Percentiles rank a stretch among this genome's conserved stretches.
These are phyloP conservation scores for Neostapfia colusana DNA, from an alignment of 176 grass and related monocot genomes.

Conservation along the genomic window DNA sequence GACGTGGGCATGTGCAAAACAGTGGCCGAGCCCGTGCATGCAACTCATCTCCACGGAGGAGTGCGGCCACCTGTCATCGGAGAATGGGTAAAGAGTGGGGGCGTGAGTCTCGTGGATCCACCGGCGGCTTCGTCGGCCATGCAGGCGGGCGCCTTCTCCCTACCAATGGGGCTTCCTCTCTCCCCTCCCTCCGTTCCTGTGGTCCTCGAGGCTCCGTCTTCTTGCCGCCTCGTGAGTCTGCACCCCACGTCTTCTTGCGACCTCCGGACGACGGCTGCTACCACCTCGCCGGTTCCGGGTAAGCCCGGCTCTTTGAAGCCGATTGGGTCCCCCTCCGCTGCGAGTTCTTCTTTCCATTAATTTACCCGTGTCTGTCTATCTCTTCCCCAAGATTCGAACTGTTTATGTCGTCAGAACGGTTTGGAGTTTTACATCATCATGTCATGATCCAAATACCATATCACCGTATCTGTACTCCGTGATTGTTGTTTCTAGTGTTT, in stretches of 20 bases:
- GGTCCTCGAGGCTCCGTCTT: not conserved
- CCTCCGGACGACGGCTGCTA: not conserved
- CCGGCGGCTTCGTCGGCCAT: not conserved
- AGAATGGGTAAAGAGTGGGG: not conserved
- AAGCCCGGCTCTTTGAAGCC: not conserved
- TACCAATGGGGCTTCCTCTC: not conserved
- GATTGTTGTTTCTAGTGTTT: not conserved
- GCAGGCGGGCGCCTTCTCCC: not conserved
- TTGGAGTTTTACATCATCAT: too few species aligned
- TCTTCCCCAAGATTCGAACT: not conserved
- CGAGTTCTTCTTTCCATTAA: not conserved
- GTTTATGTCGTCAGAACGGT: not conserved
- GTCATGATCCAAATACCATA: too few species aligned
- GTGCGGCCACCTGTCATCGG: not conserved
- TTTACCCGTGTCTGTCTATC: not conserved
- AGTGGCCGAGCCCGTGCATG: too few species aligned
- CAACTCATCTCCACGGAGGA: too few species aligned
- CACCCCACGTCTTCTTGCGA: not conserved
- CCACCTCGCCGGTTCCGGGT: not conserved
- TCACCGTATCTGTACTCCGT: too few species aligned
- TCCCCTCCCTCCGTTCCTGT: not conserved
- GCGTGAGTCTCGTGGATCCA: slow-evolving; percentile 14
- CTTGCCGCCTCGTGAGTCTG: not conserved
- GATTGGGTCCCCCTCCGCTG: not conserved
- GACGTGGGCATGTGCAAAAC: too few species aligned